These are phyloP conservation scores for Pseudopithomyces maydicus DNA, from an alignment of 2,329 filamentous ascomycete species.

Conservation along the genomic window DNA sequence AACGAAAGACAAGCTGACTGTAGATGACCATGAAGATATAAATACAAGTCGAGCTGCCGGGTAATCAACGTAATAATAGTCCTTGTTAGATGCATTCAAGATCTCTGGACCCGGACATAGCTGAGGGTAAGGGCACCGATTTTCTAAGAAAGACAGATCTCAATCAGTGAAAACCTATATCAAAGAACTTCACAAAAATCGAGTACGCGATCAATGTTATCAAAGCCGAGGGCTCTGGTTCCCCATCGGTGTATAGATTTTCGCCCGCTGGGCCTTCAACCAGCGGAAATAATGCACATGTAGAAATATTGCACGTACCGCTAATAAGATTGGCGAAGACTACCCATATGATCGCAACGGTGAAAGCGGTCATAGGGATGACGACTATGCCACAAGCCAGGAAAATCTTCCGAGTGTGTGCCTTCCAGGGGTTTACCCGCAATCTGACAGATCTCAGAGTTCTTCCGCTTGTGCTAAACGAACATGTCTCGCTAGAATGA, in stretches of 20 bases:
- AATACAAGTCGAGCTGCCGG: neutral
- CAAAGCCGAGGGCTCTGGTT: no score
- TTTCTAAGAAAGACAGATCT: no score
- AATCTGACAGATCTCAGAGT: neutral
- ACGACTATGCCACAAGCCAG: neutral
- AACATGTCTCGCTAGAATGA: neutral
- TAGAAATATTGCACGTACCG: neutral
- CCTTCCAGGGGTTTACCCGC: neutral
- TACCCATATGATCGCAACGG: neutral
- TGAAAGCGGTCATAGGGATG: neutral
- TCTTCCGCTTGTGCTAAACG: neutral
- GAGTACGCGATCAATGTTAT: no score
- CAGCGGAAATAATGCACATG: no score
- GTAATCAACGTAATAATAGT: neutral
- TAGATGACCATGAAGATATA: neutral
- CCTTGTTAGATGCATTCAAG: neutral
- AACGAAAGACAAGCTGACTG: neutral
- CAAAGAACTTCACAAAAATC: no score
- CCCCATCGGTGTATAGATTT: no score
- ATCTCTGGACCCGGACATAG: neutral
- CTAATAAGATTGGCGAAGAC: neutral
- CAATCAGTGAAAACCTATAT: no score
- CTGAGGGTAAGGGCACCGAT: neutral
- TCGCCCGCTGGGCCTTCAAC: no score
- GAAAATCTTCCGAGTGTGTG: neutral